Base-by-base conservation (phyloP, 108 stramenopile genomes). In the Cylindrotheca fusiformis region DNA sequence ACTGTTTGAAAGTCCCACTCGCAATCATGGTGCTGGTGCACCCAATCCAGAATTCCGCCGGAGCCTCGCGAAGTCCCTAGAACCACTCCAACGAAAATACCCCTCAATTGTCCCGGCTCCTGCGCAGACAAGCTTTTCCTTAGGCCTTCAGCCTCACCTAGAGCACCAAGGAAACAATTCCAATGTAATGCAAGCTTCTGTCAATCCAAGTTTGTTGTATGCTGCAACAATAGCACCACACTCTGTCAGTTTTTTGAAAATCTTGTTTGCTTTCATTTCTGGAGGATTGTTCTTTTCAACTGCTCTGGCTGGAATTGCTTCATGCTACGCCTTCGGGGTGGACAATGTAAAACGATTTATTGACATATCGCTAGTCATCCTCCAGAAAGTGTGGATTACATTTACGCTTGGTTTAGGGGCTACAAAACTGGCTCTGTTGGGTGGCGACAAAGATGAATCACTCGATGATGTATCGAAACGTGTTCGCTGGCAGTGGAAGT, bases 251-350 rank as follows among this genome's bases (percentile, higher is more conserved):
- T 65, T 65, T 36, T 74, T 75, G 8, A 63, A 70, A 46, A 29
- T 70, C 17, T 25, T 70, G 19, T 21, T 69, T 14, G 68, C 45
- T 64, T 83, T 83, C 58, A 51, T 71, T 6, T 36, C 67, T 17
- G 82, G 82, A 8, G 82, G 82, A 2, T 64, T 83, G 25, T 83
- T 83, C 41, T 83, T 80, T 68, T 75, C 79, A 55, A 80, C 82
- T 0, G 72, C 77, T 8, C 64, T 79, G 28, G 77, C 82, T 22
- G 55, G 58, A 8, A 64, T 78, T 41, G 55, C 68, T 25, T 79
- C 78, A 2, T 48, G 56, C 32, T 65, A 71, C 63, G 76, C 79
- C 0, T 52, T 83, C 58, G 82, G 82, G 32, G 71, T 49, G 65
- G 76, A 83, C 55, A 83, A 83, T 67, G 62, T 65, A 0, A 48